Percentiles rank a stretch among this genome's conserved stretches.
Evolutionary conservation across 176 grass and related monocot species (phyloP).

Genomic region (Chrysopogon serrulatus): DNA sequence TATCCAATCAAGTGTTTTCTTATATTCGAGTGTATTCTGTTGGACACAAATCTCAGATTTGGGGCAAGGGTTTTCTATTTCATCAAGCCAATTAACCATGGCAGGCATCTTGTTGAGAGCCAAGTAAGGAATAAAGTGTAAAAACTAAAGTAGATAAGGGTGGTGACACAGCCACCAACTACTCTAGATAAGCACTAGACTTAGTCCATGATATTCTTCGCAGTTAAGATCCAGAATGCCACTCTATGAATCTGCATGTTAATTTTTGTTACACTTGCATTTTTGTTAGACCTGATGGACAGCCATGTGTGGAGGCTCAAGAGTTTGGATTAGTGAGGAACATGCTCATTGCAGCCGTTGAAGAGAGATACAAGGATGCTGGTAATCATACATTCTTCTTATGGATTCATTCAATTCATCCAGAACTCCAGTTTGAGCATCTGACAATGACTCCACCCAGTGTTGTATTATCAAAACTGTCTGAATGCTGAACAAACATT

Average conservation of each 20-base stretch:
- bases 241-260: neutral
- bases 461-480: neutral
- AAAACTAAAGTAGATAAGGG: too few species aligned
- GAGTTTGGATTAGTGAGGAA: constrained; percentile 78
- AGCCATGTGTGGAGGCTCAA: constrained; percentile 59
- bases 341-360: constrained; percentile 73
- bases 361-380: constrained; percentile 94
- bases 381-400: constrained; percentile 37
- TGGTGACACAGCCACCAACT: too few species aligned
- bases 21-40: neutral
- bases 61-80: too few species aligned
- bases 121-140: too few species aligned
- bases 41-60: too few species aligned
- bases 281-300: constrained; percentile 70
- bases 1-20: neutral
- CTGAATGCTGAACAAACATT: neutral
- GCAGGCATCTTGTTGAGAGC: too few species aligned
- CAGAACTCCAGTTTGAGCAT: neutral
- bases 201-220: too few species aligned
- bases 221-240: neutral
- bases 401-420: neutral
- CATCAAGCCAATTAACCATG: too few species aligned
- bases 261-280: neutral
- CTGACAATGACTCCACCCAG: neutral
- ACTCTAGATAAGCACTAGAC: too few species aligned